These are phyloP conservation scores for Hypoxylon sp. DNA, from an alignment of 2,329 filamentous ascomycete genomes.

Conservation along the genomic window DNA sequence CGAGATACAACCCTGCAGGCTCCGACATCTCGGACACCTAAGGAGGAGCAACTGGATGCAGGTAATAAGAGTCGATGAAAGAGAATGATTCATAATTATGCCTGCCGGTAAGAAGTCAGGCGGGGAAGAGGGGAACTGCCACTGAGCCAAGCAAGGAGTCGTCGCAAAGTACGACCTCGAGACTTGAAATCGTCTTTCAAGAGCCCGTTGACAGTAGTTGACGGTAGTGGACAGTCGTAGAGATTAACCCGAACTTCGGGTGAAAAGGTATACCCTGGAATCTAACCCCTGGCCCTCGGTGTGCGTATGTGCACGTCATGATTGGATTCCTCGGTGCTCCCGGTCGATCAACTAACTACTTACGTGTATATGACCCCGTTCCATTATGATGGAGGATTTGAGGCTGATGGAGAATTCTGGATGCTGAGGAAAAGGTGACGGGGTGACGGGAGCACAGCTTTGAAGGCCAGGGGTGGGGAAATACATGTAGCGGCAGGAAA, in stretches of 20 bases:
- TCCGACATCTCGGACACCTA: constrained; percentile 38
- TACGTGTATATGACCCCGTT: constrained; percentile 19
- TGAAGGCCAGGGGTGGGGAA: background rate
- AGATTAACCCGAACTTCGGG: constrained; percentile 9
- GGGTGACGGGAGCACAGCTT: constrained; percentile 1
- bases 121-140: background rate
- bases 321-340: constrained; percentile 41
- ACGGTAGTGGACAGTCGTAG: background rate
- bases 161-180: background rate
- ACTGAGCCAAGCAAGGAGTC: background rate
- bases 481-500: background rate
- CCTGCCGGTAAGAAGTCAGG: background rate
- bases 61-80: background rate
- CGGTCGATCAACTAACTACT: constrained; percentile 35
- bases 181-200: background rate
- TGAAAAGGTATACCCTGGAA: constrained; percentile 28
- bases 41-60: constrained; percentile 17
- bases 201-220: too few relatives aligned
- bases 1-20: constrained; percentile 31
- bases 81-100: background rate
- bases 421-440: constrained; percentile 11
- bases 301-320: constrained; percentile 15
- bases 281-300: constrained; percentile 23
- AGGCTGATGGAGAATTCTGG: constrained; percentile 33
- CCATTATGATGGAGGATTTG: constrained; percentile 15